These are phyloP conservation scores for Naganishia friedmannii DNA, from an alignment of 768 basidiomycete species.

Conservation along the genomic window DNA sequence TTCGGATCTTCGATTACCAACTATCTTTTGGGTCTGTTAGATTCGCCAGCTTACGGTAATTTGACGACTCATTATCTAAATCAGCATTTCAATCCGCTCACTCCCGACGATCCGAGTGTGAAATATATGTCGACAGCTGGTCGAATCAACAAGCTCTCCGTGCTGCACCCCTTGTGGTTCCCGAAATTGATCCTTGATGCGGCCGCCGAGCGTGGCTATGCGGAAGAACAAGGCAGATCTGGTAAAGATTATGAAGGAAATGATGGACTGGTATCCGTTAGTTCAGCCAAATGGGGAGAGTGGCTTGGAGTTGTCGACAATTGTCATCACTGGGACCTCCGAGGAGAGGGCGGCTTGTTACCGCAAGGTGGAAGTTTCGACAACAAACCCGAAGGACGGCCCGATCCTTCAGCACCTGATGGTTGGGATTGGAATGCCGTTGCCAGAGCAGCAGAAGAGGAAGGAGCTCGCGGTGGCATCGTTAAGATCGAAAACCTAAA, in stretches of 20 bases:
- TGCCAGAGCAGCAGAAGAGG: constrained; percentile 4
- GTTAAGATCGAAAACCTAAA: constrained; percentile 29
- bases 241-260: constrained; percentile 61
- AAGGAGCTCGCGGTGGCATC: not conserved
- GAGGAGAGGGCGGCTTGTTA: constrained; percentile 71
- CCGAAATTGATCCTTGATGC: constrained; percentile 92
- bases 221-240: constrained; percentile 47
- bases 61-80: constrained; percentile 76
- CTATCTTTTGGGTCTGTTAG: constrained; percentile 79
- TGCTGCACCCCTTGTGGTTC: constrained; percentile 84
- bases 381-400: constrained; percentile 33
- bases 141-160: constrained; percentile 58
- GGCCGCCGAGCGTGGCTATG: constrained; percentile 64
- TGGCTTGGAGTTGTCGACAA: constrained; percentile 85
- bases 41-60: constrained; percentile 95
- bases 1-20: constrained; percentile 73
- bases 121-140: constrained; percentile 91
- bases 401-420: constrained; percentile 35
- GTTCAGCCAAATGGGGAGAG: constrained; percentile 89
- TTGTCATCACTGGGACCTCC: constrained; percentile 93
- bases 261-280: constrained; percentile 82
- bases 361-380: constrained; percentile 38
- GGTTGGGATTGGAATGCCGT: constrained; percentile 43
- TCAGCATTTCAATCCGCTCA: constrained; percentile 51
- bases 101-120: constrained; percentile 71